Percentiles rank a stretch among this genome's conserved stretches.
phyloP scores from a whole-genome alignment of 768 basidiomycete genomes.

The Galerina marginata region DNA sequence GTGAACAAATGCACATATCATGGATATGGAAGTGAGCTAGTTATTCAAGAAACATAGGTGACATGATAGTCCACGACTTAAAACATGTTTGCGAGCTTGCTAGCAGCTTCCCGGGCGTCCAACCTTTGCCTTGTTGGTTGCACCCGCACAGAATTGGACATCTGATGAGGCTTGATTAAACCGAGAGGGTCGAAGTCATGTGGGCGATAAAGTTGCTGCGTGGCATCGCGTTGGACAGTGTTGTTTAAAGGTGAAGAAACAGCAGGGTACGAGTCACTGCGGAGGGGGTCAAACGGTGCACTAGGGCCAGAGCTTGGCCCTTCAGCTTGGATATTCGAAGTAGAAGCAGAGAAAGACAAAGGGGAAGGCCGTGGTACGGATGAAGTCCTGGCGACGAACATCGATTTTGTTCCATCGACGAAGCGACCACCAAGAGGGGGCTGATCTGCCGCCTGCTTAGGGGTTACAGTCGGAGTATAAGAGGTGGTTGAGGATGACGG shows the following conservation, averaged over 20 bases:
- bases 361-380: constrained; percentile 39
- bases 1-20: not conserved
- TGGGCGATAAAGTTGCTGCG: constrained; percentile 28
- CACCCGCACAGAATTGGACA: constrained; percentile 77
- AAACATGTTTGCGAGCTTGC: constrained; percentile 91
- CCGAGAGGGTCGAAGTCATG: constrained; percentile 68
- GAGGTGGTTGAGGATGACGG: constrained; percentile 50
- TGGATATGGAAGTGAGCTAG: not conserved
- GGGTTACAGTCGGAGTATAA: constrained; percentile 32
- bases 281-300: constrained; percentile 41
- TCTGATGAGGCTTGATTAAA: constrained; percentile 59
- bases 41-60: not conserved
- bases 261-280: constrained; percentile 37
- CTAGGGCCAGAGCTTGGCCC: constrained; percentile 8
- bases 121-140: constrained; percentile 74
- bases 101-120: constrained; percentile 86
- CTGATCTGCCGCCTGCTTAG: constrained; percentile 37
- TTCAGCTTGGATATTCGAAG: constrained; percentile 28
- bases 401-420: constrained; percentile 79
- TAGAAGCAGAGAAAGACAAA: constrained; percentile 40
- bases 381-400: constrained; percentile 65
- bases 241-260: constrained; percentile 38
- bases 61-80: constrained; percentile 32
- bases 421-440: constrained; percentile 70
- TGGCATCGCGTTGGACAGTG: constrained; percentile 21